These are phyloP conservation scores for Lentinula sp. DNA, from an alignment of 768 basidiomycete species.

Conservation along the genomic window DNA sequence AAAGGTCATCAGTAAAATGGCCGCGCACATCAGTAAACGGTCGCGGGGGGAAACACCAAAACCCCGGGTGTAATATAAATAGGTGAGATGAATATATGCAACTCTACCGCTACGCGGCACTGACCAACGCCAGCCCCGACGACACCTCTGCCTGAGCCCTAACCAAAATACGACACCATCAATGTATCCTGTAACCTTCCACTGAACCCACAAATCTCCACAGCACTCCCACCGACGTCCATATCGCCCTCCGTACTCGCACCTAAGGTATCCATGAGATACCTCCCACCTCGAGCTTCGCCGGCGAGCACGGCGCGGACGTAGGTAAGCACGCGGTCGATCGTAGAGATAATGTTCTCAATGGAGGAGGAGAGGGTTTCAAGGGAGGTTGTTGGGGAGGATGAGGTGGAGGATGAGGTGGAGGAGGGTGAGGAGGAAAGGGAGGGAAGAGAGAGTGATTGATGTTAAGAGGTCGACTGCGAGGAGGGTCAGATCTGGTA, in stretches of 20 bases:
- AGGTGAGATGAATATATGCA: no score
- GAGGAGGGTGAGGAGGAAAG: no score
- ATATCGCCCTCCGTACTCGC: conserved; percentile 46
- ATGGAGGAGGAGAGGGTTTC: conserved; percentile 75
- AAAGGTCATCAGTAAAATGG: no score
- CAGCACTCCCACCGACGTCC: conserved; percentile 18
- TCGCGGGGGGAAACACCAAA: no score
- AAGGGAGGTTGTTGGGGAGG: conserved; percentile 50
- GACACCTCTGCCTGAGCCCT: conserved; percentile 92
- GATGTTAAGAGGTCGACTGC: conserved; percentile 60
- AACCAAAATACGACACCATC: conserved; percentile 91
- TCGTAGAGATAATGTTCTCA: conserved; percentile 61
- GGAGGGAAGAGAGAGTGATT: conserved; percentile 29
- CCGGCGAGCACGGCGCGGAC: conserved; percentile 77
- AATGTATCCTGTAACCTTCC: conserved; percentile 83
- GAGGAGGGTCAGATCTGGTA: conserved; percentile 1
- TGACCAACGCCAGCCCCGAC: conserved; percentile 65
- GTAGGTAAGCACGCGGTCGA: conserved; percentile 81
- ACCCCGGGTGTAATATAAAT: no score
- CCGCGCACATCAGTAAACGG: no score
- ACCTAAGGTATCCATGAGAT: conserved; percentile 82
- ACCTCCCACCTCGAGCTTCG: conserved; percentile 76
- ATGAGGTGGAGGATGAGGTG: conserved; percentile 31
- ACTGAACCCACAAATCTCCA: conserved; percentile 55
- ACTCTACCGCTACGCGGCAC: not conserved